phyloP scores from a whole-genome alignment of 2,329 filamentous ascomycete species.

The Fusarium citri region DNA sequence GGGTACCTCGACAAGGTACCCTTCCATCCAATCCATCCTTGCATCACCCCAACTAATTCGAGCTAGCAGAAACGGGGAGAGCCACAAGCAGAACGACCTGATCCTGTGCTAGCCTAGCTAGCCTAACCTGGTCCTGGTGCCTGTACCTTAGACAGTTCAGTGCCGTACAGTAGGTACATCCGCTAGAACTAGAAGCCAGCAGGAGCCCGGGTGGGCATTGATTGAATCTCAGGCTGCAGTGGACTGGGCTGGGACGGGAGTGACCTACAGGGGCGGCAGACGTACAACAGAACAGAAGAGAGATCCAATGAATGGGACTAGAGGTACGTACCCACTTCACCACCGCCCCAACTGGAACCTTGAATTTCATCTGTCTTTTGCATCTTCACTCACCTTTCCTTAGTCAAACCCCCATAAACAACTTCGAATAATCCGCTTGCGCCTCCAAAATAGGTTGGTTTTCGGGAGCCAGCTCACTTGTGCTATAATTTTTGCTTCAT shows the following conservation, averaged over 20 bases:
- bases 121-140: constrained; percentile 11
- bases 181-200: constrained; percentile 9
- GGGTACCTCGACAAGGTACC: constrained; percentile 40
- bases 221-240: constrained; percentile 28
- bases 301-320: neutral
- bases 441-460: constrained; percentile 33
- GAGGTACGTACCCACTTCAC: constrained; percentile 48
- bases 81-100: constrained; percentile 37
- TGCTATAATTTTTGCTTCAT: constrained; percentile 20
- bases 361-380: constrained; percentile 52
- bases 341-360: constrained; percentile 46
- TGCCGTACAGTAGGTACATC: constrained; percentile 11
- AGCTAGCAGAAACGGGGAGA: constrained; percentile 45
- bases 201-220: neutral
- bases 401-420: constrained; percentile 33
- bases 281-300: constrained; percentile 28
- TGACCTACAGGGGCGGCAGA: constrained; percentile 31
- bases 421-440: constrained; percentile 27
- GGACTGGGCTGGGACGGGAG: constrained; percentile 28
- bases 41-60: constrained; percentile 41
- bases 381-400: constrained; percentile 50
- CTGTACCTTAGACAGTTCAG: constrained; percentile 16
- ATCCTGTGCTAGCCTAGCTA: constrained; percentile 25
- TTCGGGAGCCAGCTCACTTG: constrained; percentile 32
- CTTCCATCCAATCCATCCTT: constrained; percentile 39